Conservation (phyloP, 108 stramenopile genomes). For the Pseudonitzschia delicatissima region DNA sequence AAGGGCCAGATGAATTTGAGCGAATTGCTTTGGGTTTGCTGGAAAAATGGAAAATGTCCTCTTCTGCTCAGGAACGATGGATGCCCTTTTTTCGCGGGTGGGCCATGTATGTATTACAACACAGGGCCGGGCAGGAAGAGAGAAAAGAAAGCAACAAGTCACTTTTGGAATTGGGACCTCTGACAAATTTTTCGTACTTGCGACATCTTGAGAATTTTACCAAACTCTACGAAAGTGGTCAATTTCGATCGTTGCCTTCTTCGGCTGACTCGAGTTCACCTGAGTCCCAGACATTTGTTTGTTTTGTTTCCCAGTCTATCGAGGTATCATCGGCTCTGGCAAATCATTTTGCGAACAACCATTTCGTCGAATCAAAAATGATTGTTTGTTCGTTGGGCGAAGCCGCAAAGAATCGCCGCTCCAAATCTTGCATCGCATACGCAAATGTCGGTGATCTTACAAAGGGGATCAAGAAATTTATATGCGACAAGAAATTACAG, state of each 20-base stretch:
- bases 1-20: constrained; percentile 45
- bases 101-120: constrained; percentile 45
- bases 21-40: constrained; percentile 41
- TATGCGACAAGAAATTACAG: not conserved
- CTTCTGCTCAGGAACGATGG: constrained; percentile 48
- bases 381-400: not conserved
- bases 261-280: not conserved
- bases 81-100: constrained; percentile 62
- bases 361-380: constrained; percentile 14
- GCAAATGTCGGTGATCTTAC: not conserved
- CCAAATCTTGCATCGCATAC: constrained; percentile 4
- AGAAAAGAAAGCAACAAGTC: constrained; percentile 1
- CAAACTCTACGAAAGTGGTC: constrained; percentile 43
- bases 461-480: constrained; percentile 9
- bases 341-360: constrained; percentile 31
- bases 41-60: constrained; percentile 66
- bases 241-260: not conserved
- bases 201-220: constrained; percentile 50
- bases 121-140: not conserved
- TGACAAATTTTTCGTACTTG: constrained; percentile 43
- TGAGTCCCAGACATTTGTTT: constrained; percentile 39
- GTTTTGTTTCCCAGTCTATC: constrained; percentile 40
- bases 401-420: not conserved
- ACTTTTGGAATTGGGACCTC: constrained; percentile 32
- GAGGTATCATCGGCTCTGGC: constrained; percentile 32